Evolutionary conservation across 2,329 filamentous ascomycete species (phyloP), one percentile per base, ranked within the genome.

Genomic region (Apiospora pterosperma): DNA sequence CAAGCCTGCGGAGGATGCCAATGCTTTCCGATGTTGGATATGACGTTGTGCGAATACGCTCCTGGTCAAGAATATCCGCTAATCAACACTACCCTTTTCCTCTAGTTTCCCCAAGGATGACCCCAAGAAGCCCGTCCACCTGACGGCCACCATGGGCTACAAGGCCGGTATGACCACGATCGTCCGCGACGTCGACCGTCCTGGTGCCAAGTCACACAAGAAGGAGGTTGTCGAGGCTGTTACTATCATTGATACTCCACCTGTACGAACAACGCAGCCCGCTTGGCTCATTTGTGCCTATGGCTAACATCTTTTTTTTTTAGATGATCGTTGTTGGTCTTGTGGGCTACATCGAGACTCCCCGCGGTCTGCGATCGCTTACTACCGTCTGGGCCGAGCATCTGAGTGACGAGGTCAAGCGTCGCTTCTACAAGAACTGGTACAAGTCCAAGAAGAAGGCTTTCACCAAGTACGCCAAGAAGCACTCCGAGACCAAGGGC

Each of bases 391-490:
- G 96, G 96, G 96, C 96, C 79, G 96, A 98, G 90, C 96, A 99
- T 84, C 84, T 99, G 84, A 92, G 92, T 85, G 96, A 99, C 84
- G 96, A 98, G 87, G 81, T 99, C 84, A 97, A 97, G 91, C 92
- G 96, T 79, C 92, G 96, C 81, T 99, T 99, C 93, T 99, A 99
- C 92, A 98, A 98, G 93, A 99, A 99, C 92, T 99, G 96, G 96
- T 99, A 99, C 92, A 97, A 97, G 92, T 93, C 90, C 89, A 99
- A 99, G 94, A 98, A 97, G 93, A 99, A 99, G 95, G 96, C 96
- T 70, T 99, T 99, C 88, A 99, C 96, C 89, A 97, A 97, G 89
- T 99, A 99, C 86, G 93, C 96, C 88, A 99, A 98, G 93, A 95
- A 97, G 90, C 93, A 98, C 91, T 93, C 95, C 71, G 95, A 98